Percentiles rank a stretch among this genome's conserved stretches.
These are phyloP conservation scores for Dillenia turbinata DNA, from an alignment of 164 flowering plant species.

Conservation along the genomic window DNA sequence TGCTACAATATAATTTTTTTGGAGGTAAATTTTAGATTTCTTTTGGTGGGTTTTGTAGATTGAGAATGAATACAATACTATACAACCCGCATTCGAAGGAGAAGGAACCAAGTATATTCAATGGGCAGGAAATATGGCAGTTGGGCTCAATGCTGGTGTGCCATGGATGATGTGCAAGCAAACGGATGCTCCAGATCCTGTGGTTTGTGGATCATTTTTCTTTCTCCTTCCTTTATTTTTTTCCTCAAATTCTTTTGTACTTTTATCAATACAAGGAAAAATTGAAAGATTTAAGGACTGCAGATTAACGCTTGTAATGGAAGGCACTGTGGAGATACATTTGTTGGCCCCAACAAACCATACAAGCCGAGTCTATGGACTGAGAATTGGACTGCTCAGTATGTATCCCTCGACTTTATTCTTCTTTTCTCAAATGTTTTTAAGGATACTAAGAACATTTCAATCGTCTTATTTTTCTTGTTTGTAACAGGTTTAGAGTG, in stretches of 20 bases:
- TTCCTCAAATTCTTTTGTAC: background rate
- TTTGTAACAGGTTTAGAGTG: constrained; percentile 57
- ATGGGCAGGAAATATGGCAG: constrained; percentile 87
- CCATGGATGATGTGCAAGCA: constrained; percentile 99
- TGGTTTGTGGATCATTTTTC: constrained; percentile 33
- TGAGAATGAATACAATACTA: constrained; percentile 80
- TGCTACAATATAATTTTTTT: background rate
- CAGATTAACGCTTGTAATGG: constrained; percentile 96
- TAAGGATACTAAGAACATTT: background rate
- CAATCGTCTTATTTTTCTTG: background rate
- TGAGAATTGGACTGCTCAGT: constrained; percentile 98
- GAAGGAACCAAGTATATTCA: constrained; percentile 52
- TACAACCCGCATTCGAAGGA: constrained; percentile 56
- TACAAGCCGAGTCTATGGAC: constrained; percentile 84
- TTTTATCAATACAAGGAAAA: background rate
- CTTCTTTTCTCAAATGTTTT: background rate
- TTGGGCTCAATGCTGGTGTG: constrained; percentile 44
- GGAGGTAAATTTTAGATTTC: background rate
- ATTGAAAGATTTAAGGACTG: background rate
- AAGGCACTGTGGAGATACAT: constrained; percentile 91
- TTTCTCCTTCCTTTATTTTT: background rate
- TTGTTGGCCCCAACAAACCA: constrained; percentile 74
- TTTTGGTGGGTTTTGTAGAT: constrained; percentile 36
- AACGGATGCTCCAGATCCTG: constrained; percentile 77
- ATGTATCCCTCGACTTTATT: constrained; percentile 12